Conservation (phyloP, 495 filamentous ascomycete species). For the Penicillium riverlandense region DNA sequence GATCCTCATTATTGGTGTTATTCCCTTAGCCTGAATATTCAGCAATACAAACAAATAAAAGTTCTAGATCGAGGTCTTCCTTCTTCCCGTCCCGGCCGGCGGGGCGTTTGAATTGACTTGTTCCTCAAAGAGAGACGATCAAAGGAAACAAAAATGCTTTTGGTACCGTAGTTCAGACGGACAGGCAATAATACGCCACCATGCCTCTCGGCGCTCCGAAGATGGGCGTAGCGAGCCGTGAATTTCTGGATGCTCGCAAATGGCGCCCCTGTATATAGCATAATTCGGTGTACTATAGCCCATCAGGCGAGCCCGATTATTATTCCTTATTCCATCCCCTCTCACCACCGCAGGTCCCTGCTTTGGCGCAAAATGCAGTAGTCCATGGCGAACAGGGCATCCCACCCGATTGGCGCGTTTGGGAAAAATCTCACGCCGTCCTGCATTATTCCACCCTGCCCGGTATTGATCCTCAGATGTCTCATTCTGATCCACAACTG, state of each 20-base stretch:
- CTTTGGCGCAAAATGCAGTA: too few relatives aligned
- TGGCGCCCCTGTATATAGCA: constrained; percentile 10
- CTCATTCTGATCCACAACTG: not conserved
- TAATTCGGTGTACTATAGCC: not conserved
- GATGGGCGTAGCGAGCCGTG: not conserved
- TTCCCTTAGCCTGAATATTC: constrained; percentile 2
- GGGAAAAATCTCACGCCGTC: constrained; percentile 8
- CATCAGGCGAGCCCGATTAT: constrained; percentile 3
- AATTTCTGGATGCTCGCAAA: constrained; percentile 1
- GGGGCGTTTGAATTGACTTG: not conserved
- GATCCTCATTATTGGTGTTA: constrained; percentile 3
- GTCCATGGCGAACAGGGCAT: too few relatives aligned
- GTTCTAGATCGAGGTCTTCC: constrained; percentile 21
- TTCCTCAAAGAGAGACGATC: not conserved
- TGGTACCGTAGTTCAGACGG: not conserved
- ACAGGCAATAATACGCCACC: not conserved
- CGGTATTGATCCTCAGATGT: not conserved
- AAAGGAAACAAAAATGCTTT: not conserved
- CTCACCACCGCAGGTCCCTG: too few relatives aligned
- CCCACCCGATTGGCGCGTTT: constrained; percentile 7
- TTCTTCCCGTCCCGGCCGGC: too few relatives aligned
- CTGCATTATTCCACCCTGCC: constrained; percentile 7
- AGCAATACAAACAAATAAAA: constrained; percentile 3
- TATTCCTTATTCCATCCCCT: not conserved
- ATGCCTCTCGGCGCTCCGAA: not conserved